Evolutionary conservation across 2,329 filamentous ascomycete species (phyloP), one percentile per base, ranked within the genome.

Genomic region (Colletotrichum neosansevieriae): DNA sequence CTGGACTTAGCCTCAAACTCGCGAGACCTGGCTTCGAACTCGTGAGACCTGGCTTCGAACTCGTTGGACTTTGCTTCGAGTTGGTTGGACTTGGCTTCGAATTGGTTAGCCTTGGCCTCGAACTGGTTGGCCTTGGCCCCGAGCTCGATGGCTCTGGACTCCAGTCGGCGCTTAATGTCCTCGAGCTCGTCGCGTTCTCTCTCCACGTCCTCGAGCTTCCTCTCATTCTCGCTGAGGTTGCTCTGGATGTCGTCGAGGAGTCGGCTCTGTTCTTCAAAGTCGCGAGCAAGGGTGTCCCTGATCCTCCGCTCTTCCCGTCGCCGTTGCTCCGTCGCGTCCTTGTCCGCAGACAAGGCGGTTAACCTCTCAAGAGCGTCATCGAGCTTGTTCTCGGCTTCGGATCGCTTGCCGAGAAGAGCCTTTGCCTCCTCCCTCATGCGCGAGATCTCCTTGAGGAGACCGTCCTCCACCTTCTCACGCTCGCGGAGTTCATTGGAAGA

Each of bases 401-500:
- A 62, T 21, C 70, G 70, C 38, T 59, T 54, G 36, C 63, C 63
- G 15, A 70, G 63, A 13, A 70, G 63, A 15, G 36, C 44, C 17
- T 51, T 68, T 29, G 69, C 47, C 51, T 69, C 57, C n/a, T 65
- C 68, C 9, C 56, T 67, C 67, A 71, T 69, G 34, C 51, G 58
- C n/a, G 58, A 45, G 45, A 71, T 67, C 44, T 71, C 54, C 56
- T 59, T 67, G 49, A 58, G 49, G 36, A 70, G 63, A n/a, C 47
- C 58, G 44, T 57, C 47, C 15, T 70, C 67, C 1, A 66, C 57
- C 17, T 57, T 63, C 13, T 65, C 65, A 49, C 65, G 54, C 58
- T 69, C 56, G 12, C 58, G 49, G 45, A 71, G 62, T 24, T 70
- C 67, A 2, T 58, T 32, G 12, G 58, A 51, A 19, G 63, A 62